Evolutionary conservation across 768 basidiomycete genomes (phyloP), one percentile per base, ranked within the genome.

Genomic region (Astraeus odoratus): DNA sequence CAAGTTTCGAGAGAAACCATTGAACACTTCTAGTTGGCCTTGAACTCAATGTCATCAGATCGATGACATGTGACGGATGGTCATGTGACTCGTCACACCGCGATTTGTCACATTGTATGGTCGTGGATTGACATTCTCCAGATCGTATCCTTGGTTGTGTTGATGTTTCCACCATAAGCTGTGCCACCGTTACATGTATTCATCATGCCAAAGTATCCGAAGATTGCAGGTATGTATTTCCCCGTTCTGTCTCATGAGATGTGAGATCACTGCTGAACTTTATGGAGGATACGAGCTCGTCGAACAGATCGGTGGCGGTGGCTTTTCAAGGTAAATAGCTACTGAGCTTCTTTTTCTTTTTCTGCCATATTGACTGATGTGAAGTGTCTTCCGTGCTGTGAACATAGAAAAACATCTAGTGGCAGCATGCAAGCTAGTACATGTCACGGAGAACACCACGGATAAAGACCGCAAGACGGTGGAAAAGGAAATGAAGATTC

Each of bases 401-500:
- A 76, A 95, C 65, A 55, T 83, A 43, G 63, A 72, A 12, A 70
- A 76, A 6, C 76, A 83, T 39, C 72, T 71, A 3, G 78, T 89
- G 3, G 90, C 89, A 8, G 93, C 93, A 23, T 94, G 92, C 71
- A 97, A 96, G 64, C 67, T 94, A 24, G 75, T 94, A 48, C 57
- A 68, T 13, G 65, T 92, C 41, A 86, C 78, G 0, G 67, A 74
- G 3, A 58, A 78, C 35, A 83, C 83, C 1, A 78, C 80, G 1
- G 74, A 80, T 5, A 74, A 74, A 40, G 79, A 87, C 10, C 76
- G 88, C 43, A 94, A 95, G 59, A 76, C 74, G 15, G 68, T 94
- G 8, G 82, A 96, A 44, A 95, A 93, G 58, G 96, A 99, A 62
- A 93, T 96, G 69, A 78, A 85, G 24, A 80, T 98, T 2, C 94